Base-by-base conservation (phyloP, 768 basidiomycete species). In the Pholiota conissans region DNA sequence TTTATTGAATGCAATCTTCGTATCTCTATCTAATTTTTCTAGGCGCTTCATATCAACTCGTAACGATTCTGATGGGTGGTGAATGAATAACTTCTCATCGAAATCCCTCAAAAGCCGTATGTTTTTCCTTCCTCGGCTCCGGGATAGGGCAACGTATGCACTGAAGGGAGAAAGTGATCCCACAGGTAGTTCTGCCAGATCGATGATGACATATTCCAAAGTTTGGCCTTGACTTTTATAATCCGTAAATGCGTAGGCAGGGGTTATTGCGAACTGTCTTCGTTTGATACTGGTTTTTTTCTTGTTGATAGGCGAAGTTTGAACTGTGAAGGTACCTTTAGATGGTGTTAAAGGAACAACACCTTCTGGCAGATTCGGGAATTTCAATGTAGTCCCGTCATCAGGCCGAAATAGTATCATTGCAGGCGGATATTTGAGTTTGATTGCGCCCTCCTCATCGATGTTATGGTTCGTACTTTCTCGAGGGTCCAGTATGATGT, bases 181-280 rank as follows among this genome's bases (percentile, higher is more conserved):
- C 0, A 56, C 55, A 0, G 72, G 71, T 3, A 75, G 72, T 22
- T 52, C 57, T 3, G 54, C 71, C 0, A 81, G 48, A 53, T 79
- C 74, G 3, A 79, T 69, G 0, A 77, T 59, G 0, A 75, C 71
- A 39, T 64, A 55, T 42, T 62, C 60, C 3, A 76, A 60, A 0
- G 75, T 78, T 55, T 77, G 75, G 0, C 78, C 78, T 57, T 79
- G 77, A 0, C 71, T 58, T 47, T 71, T 67, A 60, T 75, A 78
- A 58, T 79, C 76, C 0, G 74, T 78, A 59, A 79, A 78, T 0
- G 74, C 73, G 50, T 76, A 78, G n/a, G 64, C 75, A 0, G 64
- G 53, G 0, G 70, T 74, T 1, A 80, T 50, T 0, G 74, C 61
- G 11, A 69, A 61, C 55, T 78, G 75, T 2, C 49, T 11, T 5